Conservation (phyloP, 2,329 filamentous ascomycete species). For the Fusarium tricinctum region DNA sequence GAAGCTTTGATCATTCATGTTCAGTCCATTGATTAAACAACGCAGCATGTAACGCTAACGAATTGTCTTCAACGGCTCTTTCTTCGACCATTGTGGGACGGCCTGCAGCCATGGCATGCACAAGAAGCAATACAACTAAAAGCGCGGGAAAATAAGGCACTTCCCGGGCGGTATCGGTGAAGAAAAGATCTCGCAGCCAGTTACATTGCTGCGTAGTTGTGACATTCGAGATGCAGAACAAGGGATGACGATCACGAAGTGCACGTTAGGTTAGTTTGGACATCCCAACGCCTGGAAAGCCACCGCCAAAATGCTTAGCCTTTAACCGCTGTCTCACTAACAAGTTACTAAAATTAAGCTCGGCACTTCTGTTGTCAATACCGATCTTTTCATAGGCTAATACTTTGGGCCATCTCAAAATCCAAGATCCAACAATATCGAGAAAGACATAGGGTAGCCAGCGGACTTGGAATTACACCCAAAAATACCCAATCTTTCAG, state of each 20-base stretch:
- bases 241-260: slow-evolving; percentile 1
- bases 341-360: slow-evolving; percentile 8
- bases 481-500: too few species aligned
- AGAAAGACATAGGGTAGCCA: slow-evolving; percentile 19
- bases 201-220: background rate
- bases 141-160: background rate
- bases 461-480: background rate
- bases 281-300: slow-evolving; percentile 1
- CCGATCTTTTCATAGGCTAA: slow-evolving; percentile 16
- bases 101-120: too few species aligned
- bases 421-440: background rate
- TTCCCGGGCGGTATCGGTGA: slow-evolving; percentile 17
- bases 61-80: too few species aligned
- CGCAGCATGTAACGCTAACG: slow-evolving; percentile 16
- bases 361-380: slow-evolving; percentile 16
- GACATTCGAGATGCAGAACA: slow-evolving; percentile 5
- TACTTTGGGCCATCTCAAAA: background rate
- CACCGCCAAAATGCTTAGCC: background rate
- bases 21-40: slow-evolving; percentile 9
- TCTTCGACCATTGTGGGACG: slow-evolving; percentile 1
- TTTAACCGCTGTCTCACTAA: slow-evolving; percentile 2
- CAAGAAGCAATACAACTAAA: background rate
- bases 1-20: slow-evolving; percentile 21
- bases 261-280: slow-evolving; percentile 12
- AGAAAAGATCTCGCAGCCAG: background rate